Percentiles rank a stretch among this genome's conserved stretches.
phyloP scores from a whole-genome alignment of 805 yeast species.

The Blastobotrys peoriensis region DNA sequence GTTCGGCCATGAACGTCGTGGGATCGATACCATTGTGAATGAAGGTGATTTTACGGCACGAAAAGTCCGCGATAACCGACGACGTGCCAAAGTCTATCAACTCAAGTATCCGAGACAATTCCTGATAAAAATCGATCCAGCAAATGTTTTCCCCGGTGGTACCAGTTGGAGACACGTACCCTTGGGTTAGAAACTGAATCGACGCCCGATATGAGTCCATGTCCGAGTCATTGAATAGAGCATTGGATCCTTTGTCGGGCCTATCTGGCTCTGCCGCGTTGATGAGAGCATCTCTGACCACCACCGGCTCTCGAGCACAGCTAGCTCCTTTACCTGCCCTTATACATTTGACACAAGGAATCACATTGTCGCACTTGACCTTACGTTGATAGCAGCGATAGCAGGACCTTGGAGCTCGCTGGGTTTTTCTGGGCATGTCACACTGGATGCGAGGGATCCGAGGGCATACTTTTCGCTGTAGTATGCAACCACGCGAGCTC shows the following conservation, averaged over 20 bases:
- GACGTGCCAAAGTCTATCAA: background rate
- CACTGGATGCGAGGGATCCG: no score
- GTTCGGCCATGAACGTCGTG: background rate
- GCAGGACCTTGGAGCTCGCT: background rate
- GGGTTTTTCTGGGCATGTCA: background rate
- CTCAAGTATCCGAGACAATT: background rate
- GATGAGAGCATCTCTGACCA: background rate
- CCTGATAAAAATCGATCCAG: background rate
- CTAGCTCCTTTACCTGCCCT: background rate
- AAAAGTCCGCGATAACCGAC: background rate
- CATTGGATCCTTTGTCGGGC: background rate
- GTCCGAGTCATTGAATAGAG: background rate
- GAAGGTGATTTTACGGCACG: background rate
- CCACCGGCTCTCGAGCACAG: background rate
- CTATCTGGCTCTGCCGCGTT: background rate
- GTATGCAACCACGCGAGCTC: no score
- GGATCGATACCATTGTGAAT: background rate
- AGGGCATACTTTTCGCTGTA: no score
- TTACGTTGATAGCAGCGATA: background rate
- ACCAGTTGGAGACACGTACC: background rate
- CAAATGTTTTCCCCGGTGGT: background rate
- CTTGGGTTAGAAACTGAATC: conserved; percentile 1
- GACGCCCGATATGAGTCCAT: conserved; percentile 1
- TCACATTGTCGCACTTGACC: background rate
- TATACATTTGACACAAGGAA: background rate